Evolutionary conservation across 805 yeast genomes (phyloP).

Genomic region (Gaillardinia entomophila): DNA sequence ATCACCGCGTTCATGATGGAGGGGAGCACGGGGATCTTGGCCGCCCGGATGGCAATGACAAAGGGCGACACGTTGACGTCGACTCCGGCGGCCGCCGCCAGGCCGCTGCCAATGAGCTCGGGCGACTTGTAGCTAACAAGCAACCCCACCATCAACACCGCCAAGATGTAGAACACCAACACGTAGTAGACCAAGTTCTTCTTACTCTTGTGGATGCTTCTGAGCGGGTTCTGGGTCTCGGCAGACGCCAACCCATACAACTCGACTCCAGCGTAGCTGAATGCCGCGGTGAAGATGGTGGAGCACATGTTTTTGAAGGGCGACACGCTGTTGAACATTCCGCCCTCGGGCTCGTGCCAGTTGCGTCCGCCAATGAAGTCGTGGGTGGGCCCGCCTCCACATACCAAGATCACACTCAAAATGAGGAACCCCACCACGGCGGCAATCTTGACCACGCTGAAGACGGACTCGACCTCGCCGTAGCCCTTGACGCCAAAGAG

Average conservation of each 20-base stretch:
- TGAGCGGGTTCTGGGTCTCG: constrained; percentile 58
- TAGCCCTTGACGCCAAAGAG: constrained; percentile 61
- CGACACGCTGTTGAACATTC: constrained; percentile 35
- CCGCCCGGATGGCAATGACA: constrained; percentile 30
- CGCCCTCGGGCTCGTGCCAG: constrained; percentile 52
- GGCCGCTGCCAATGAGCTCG: constrained; percentile 12
- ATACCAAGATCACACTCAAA: constrained; percentile 46
- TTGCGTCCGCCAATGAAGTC: constrained; percentile 55
- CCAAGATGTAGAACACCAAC: constrained; percentile 49
- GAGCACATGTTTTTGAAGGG: constrained; percentile 59
- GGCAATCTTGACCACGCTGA: constrained; percentile 49
- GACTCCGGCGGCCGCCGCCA: constrained; percentile 7
- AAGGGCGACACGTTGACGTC: constrained; percentile 30
- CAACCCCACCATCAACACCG: constrained; percentile 50
- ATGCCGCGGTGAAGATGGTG: constrained; percentile 56
- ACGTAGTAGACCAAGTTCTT: constrained; percentile 65
- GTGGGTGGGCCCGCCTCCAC: constrained; percentile 52
- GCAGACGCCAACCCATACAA: constrained; percentile 62
- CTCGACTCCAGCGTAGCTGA: constrained; percentile 66
- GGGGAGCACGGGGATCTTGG: constrained; percentile 24
- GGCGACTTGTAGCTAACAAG: constrained; percentile 35
- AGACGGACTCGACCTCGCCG: constrained; percentile 63
- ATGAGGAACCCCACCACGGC: constrained; percentile 57
- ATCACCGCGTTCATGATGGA: constrained; percentile 29
- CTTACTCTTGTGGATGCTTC: constrained; percentile 56